These are phyloP conservation scores for Malassezia furfur DNA, from an alignment of 1,284 basidiomycete genomes.

Conservation along the genomic window DNA sequence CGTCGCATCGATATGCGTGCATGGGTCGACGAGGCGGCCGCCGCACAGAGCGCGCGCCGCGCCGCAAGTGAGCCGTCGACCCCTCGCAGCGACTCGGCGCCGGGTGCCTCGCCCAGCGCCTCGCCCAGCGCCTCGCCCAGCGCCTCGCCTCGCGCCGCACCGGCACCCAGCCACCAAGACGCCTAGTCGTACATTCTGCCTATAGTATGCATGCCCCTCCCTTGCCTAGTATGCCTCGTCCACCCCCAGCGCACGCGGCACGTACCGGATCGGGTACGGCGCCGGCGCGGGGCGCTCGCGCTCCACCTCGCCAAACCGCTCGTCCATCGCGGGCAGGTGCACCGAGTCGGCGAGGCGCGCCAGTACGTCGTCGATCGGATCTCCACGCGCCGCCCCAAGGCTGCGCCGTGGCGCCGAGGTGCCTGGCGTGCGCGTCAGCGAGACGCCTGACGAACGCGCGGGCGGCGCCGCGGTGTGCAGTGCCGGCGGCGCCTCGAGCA, in stretches of 20 bases:
- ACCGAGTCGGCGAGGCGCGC: constrained; percentile 5
- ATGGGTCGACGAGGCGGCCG: constrained; percentile 32
- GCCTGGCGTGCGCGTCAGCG: neutral
- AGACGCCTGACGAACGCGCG: neutral
- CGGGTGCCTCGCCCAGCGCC: no score
- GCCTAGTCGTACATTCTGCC: no score
- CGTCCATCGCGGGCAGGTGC: constrained; percentile 5
- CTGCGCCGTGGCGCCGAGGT: neutral
- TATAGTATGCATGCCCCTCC: no score
- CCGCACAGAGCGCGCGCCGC: neutral
- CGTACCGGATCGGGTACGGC: constrained; percentile 1
- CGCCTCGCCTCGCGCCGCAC: no score
- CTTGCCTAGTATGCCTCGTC: no score
- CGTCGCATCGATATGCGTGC: constrained; percentile 48
- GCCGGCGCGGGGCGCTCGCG: neutral
- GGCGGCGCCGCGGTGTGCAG: neutral
- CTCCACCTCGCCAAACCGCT: neutral
- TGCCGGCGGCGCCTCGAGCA: constrained; percentile 12
- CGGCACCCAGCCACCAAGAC: no score
- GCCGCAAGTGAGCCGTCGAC: neutral
- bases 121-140: no score
- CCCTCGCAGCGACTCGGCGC: no score
- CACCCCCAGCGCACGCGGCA: no score
- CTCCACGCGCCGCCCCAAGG: no score
- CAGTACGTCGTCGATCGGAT: constrained; percentile 8